Percentiles rank a stretch among this genome's conserved stretches.
These are phyloP conservation scores for Aspergillus persii DNA, from an alignment of 2,329 filamentous ascomycete genomes.

Conservation along the genomic window DNA sequence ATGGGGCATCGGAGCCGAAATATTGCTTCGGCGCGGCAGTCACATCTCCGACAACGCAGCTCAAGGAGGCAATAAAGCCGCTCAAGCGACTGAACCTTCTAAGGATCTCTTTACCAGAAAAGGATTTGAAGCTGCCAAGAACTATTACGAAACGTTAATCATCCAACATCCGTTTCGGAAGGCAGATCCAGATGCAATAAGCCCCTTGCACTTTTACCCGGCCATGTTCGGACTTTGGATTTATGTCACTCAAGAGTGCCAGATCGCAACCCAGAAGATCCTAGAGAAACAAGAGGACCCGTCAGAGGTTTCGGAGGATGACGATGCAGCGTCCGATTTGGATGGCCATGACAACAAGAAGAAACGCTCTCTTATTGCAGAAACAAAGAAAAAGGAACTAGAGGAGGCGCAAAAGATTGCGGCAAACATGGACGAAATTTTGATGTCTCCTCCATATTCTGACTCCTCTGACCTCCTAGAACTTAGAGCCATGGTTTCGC, in stretches of 20 bases:
- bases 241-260: slow-evolving; percentile 66
- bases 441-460: slow-evolving; percentile 68
- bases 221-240: slow-evolving; percentile 79
- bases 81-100: slow-evolving; percentile 3
- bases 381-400: slow-evolving; percentile 53
- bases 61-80: slow-evolving; percentile 2
- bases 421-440: slow-evolving; percentile 66
- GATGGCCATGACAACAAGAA: slow-evolving; percentile 28
- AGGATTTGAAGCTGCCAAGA: slow-evolving; percentile 58
- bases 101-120: slow-evolving; percentile 41
- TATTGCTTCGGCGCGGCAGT: slow-evolving; percentile 63
- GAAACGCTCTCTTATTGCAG: slow-evolving; percentile 31
- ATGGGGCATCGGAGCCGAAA: slow-evolving; percentile 83
- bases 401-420: slow-evolving; percentile 62
- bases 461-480: slow-evolving; percentile 65
- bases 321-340: slow-evolving; percentile 25
- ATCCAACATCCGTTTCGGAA: slow-evolving; percentile 71
- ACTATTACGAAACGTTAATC: slow-evolving; percentile 77
- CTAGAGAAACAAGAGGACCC: slow-evolving; percentile 23
- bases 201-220: slow-evolving; percentile 75
- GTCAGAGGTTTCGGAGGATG: slow-evolving; percentile 32
- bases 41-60: slow-evolving; percentile 19
- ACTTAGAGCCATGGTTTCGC: slow-evolving; percentile 68
- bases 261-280: slow-evolving; percentile 43
- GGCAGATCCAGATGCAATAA: slow-evolving; percentile 57